These are phyloP conservation scores for Paulownia fortunei DNA, from an alignment of 257 asterid genomes.

Conservation along the genomic window DNA sequence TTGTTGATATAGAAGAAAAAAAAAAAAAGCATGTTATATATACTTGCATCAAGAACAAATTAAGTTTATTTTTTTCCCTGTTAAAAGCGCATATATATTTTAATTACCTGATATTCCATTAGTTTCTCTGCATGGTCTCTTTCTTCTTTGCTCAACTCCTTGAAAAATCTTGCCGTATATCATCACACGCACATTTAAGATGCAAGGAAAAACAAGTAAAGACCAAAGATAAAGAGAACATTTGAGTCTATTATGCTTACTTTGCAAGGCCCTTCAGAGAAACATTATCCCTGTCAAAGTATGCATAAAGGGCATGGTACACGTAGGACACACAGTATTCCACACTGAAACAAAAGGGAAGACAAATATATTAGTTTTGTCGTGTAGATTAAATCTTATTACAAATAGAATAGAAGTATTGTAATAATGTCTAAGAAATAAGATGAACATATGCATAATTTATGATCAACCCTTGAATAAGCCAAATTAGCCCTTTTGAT, in stretches of 20 bases:
- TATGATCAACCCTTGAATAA: not conserved
- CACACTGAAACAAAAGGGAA: conserved; percentile 56
- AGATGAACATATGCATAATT: too few species aligned
- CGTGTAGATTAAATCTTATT: too few species aligned
- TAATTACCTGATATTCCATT: conserved; percentile 75
- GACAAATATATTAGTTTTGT: conserved; percentile 21
- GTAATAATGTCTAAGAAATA: too few species aligned
- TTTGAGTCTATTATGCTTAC: conserved; percentile 36
- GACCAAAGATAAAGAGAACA: not conserved
- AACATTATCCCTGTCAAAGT: conserved; percentile 83
- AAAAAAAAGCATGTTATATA: too few species aligned
- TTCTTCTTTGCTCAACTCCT: conserved; percentile 81
- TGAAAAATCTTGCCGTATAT: conserved; percentile 61
- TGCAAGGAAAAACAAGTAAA: not conserved
- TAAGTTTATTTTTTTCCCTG: not conserved
- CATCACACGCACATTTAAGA: conserved; percentile 1
- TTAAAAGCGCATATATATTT: too few species aligned
- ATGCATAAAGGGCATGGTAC: conserved; percentile 73
- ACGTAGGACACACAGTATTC: conserved; percentile 75
- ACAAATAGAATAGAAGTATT: not conserved
- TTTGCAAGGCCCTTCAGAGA: conserved; percentile 88
- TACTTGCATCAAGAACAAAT: not conserved
- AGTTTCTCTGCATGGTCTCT: conserved; percentile 88
- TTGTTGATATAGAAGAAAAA: not conserved
- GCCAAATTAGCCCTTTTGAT: not conserved